Conservation (phyloP, 2,329 filamentous ascomycete genomes). For the Aspergillus spinulosporus region DNA sequence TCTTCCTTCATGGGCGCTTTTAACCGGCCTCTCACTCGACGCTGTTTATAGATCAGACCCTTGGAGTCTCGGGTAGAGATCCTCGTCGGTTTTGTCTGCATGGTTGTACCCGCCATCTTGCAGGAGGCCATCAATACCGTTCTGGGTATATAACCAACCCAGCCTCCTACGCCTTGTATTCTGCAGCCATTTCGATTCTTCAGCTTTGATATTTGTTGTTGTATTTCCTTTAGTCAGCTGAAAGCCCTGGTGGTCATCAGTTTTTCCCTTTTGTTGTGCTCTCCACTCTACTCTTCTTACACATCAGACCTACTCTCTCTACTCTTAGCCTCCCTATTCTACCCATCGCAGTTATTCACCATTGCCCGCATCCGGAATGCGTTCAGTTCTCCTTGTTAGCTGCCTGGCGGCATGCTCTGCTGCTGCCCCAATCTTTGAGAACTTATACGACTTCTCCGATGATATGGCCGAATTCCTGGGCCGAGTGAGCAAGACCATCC, state of each 20-base stretch:
- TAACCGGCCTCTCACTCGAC: slow-evolving; percentile 7
- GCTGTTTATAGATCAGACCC: slow-evolving; percentile 16
- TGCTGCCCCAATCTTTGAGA: slow-evolving; percentile 38
- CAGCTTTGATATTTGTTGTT: neutral
- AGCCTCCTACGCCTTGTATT: slow-evolving; percentile 10
- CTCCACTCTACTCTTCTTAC: neutral
- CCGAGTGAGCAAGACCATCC: slow-evolving; percentile 42
- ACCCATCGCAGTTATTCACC: neutral
- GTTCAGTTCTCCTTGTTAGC: slow-evolving; percentile 27
- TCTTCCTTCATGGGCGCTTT: slow-evolving; percentile 12
- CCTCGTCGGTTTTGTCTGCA: slow-evolving; percentile 13
- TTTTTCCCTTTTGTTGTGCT: slow-evolving; percentile 1
- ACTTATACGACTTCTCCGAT: slow-evolving; percentile 42
- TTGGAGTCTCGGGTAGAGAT: slow-evolving; percentile 13
- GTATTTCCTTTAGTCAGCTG: slow-evolving; percentile 4
- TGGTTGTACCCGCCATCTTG: slow-evolving; percentile 13
- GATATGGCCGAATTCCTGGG: slow-evolving; percentile 43
- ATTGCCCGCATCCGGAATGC: slow-evolving; percentile 21
- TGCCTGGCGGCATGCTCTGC: slow-evolving; percentile 35
- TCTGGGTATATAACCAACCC: slow-evolving; percentile 10
- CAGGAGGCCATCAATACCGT: slow-evolving; percentile 6
- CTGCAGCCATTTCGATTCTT: slow-evolving; percentile 12
- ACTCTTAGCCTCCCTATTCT: neutral
- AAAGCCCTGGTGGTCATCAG: slow-evolving; percentile 11
- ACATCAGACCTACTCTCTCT: neutral